Evolutionary conservation across 495 filamentous ascomycete species (phyloP).

Genomic region (Parathielavia hyrcaniae): DNA sequence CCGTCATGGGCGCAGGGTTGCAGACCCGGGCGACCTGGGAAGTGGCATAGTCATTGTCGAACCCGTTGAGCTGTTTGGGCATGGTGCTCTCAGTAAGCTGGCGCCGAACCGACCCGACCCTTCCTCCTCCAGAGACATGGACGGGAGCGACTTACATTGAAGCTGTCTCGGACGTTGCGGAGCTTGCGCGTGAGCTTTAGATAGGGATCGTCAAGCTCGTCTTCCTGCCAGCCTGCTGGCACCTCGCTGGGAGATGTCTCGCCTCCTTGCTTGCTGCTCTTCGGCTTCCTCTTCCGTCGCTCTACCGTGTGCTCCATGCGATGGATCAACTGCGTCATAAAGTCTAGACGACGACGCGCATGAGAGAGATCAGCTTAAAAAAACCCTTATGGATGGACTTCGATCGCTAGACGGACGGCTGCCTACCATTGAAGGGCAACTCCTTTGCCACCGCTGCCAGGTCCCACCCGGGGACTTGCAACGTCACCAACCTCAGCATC

Average conservation of each 20-base stretch:
- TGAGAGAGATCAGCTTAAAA: background rate
- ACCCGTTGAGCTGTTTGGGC: slow-evolving; percentile 12
- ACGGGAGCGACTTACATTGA: slow-evolving; percentile 6
- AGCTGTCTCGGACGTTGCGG: slow-evolving; percentile 5
- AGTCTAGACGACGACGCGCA: background rate
- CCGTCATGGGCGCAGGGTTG: slow-evolving; percentile 14
- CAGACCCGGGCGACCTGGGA: slow-evolving; percentile 10
- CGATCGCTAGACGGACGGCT: background rate
- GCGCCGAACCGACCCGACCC: too few relatives aligned
- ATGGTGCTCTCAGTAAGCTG: background rate
- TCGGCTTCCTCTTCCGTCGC: slow-evolving; percentile 8
- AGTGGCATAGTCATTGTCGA: slow-evolving; percentile 12
- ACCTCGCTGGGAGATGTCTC: background rate
- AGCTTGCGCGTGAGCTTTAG: slow-evolving; percentile 19
- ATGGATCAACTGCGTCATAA: slow-evolving; percentile 9
- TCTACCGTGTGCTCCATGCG: slow-evolving; percentile 23
- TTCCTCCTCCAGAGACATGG: too few relatives aligned
- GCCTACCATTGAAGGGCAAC: slow-evolving; percentile 17
- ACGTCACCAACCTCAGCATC: slow-evolving; percentile 25
- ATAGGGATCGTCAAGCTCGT: slow-evolving; percentile 16
- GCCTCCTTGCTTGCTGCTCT: background rate
- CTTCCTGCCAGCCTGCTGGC: background rate
- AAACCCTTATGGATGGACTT: background rate
- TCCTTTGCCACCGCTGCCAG: slow-evolving; percentile 16
- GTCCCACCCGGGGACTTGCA: slow-evolving; percentile 26